Percentiles rank a stretch among this genome's conserved stretches.
Evolutionary conservation across 1,139 yeast genomes (phyloP).

Genomic region (Taphrina confusa): DNA sequence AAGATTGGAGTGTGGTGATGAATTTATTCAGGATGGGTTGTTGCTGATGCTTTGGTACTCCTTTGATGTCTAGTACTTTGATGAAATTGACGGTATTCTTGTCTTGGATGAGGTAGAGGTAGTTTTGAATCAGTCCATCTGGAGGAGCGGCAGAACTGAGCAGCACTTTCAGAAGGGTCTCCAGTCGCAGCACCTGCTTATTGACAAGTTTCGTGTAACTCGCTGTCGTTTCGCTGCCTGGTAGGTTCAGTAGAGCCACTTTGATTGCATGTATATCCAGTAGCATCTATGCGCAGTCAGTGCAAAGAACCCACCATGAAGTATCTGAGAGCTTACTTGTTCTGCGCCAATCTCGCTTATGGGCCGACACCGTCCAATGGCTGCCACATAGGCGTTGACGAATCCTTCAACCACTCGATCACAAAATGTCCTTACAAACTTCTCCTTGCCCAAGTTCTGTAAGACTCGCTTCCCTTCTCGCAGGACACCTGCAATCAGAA

Average conservation of each 20-base stretch:
- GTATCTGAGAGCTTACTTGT: too few relatives aligned
- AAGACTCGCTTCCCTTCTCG: conserved; percentile 51
- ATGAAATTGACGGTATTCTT: conserved; percentile 61
- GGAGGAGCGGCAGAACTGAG: conserved; percentile 63
- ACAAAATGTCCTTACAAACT: conserved; percentile 70
- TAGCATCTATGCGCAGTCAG: conserved; percentile 49
- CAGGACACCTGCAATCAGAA: conserved; percentile 38
- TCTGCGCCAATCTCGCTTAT: conserved; percentile 72
- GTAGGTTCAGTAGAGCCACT: conserved; percentile 57
- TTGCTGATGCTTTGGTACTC: conserved; percentile 31
- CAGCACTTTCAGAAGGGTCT: conserved; percentile 64
- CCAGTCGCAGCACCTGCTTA: conserved; percentile 56
- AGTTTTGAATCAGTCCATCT: conserved; percentile 65
- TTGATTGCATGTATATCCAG: conserved; percentile 70
- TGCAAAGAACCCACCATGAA: too few relatives aligned
- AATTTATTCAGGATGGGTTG: conserved; percentile 20
- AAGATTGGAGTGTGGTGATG: conserved; percentile 5
- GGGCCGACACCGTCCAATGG: conserved; percentile 63
- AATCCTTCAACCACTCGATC: conserved; percentile 74
- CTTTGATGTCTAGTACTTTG: conserved; percentile 66
- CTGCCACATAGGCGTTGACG: conserved; percentile 58
- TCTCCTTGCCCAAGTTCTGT: conserved; percentile 65
- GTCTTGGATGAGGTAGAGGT: conserved; percentile 70
- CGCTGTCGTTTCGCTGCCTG: conserved; percentile 44
- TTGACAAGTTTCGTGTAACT: conserved; percentile 55